Base-by-base conservation (phyloP, 352 stramenopile genomes). In the Phytopythium chamaehyphon region DNA sequence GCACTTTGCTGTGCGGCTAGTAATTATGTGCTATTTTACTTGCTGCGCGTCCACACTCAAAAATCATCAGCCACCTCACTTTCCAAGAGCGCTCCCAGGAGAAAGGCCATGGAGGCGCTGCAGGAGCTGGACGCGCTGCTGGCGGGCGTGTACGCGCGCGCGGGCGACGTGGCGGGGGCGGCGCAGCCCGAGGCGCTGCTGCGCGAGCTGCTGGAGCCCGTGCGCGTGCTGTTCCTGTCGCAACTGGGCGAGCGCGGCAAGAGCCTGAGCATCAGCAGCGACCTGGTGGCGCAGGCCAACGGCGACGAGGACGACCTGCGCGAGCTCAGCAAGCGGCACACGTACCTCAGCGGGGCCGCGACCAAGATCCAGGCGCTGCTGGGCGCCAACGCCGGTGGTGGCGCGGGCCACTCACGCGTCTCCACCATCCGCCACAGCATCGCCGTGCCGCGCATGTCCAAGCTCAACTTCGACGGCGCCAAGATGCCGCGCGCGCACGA, bases 121-220 rank as follows among this genome's bases (percentile, higher is more conserved):
- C 71, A 78, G 53, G 71, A 83, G 56, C 35, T 89, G 24, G 78
- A 91, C 54, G 75, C 59, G 52, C 64, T 89, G 21, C 66, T 93
- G 4, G 79, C 69, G 46, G 39, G 49, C 50, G 64, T 79, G 19
- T 83, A 54, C 40, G 69, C 70, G 24, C 69, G 66, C 42, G 75
- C 77, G 14, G n/a, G 35, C n/a, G 62, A 69, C 23, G 44, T 90
- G 31, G 51, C 66, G 38, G 47, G 50, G 10, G 60, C 67, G 0
- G 39, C 69, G 2, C 65, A 89, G 43, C 69, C 82, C 4, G 57
- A 76, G 49, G 23, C 35, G 3, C 45, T 57, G 40, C 50, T 90
- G 40, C 68, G 64, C 7, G 59, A 67, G 26, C 62, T 89, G 28
- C 61, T 93, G 24, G 64, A 57, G 39, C 79, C 82, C 6, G 56